phyloP scores from a whole-genome alignment of 2,329 filamentous ascomycete species.

The Dendryphion nanum region DNA sequence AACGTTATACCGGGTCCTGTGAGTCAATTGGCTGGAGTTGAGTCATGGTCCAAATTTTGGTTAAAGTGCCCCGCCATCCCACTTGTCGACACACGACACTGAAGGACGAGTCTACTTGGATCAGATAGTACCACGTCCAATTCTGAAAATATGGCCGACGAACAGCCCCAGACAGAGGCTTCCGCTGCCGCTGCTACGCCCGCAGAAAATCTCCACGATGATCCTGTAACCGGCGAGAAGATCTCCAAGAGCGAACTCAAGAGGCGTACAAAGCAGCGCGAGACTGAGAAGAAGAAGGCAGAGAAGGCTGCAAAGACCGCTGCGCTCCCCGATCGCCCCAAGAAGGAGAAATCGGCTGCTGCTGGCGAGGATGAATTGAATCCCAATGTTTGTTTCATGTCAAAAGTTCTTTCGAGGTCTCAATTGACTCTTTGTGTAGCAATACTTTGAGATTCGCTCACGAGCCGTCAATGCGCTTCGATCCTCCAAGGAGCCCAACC shows the following conservation, averaged over 20 bases:
- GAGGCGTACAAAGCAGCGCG: conserved; percentile 89
- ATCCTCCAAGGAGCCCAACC: conserved; percentile 72
- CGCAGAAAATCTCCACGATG: conserved; percentile 69
- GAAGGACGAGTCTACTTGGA: too few species aligned
- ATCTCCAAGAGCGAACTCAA: conserved; percentile 68
- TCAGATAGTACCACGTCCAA: too few species aligned
- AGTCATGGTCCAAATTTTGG: too few species aligned
- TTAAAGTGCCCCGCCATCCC: too few species aligned
- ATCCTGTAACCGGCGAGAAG: conserved; percentile 89
- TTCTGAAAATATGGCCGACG: conserved; percentile 33
- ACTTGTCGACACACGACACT: too few species aligned
- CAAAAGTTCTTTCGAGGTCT: neutral
- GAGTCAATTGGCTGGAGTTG: too few species aligned
- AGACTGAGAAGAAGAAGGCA: conserved; percentile 84
- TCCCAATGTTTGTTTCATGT: conserved; percentile 60
- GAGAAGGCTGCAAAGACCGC: conserved; percentile 84
- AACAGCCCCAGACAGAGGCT: conserved; percentile 26
- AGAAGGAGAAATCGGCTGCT: conserved; percentile 61
- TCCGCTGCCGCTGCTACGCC: conserved; percentile 28
- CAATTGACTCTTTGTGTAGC: conserved; percentile 44
- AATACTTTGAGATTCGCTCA: conserved; percentile 97
- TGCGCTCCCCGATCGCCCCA: conserved; percentile 59
- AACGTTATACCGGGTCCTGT: too few species aligned
- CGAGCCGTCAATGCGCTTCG: conserved; percentile 75
- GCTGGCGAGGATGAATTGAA: conserved; percentile 71